These are phyloP conservation scores for Paecilomyces formosus DNA, from an alignment of 2,329 filamentous ascomycete species.

Conservation along the genomic window DNA sequence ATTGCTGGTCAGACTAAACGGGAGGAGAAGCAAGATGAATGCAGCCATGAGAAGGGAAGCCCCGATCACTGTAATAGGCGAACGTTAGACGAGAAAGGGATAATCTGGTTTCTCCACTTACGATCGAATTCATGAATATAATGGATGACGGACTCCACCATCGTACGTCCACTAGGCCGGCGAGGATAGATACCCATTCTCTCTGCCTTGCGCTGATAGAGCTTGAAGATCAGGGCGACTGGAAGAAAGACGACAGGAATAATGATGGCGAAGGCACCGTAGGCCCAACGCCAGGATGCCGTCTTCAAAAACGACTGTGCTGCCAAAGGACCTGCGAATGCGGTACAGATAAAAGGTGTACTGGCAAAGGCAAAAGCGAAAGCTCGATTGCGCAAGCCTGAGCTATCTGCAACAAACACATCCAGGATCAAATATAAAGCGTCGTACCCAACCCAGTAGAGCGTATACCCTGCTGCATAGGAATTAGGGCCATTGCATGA, in stretches of 20 bases:
- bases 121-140: slow-evolving; percentile 55
- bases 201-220: slow-evolving; percentile 50
- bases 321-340: slow-evolving; percentile 45
- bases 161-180: slow-evolving; percentile 34
- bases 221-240: slow-evolving; percentile 44
- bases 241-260: slow-evolving; percentile 48
- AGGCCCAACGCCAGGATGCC: slow-evolving; percentile 53
- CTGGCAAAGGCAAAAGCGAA: slow-evolving; percentile 50
- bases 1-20: slow-evolving; percentile 47
- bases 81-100: slow-evolving; percentile 22
- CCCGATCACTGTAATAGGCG: slow-evolving; percentile 44
- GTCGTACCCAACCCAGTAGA: slow-evolving; percentile 50
- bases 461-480: slow-evolving; percentile 39
- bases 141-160: slow-evolving; percentile 39
- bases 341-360: slow-evolving; percentile 54
- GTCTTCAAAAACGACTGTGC: slow-evolving; percentile 40
- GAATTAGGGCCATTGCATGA: slow-evolving; percentile 50
- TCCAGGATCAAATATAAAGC: slow-evolving; percentile 47
- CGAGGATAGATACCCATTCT: slow-evolving; percentile 43
- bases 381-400: slow-evolving; percentile 49
- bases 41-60: slow-evolving; percentile 51
- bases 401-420: slow-evolving; percentile 55
- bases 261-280: slow-evolving; percentile 52
- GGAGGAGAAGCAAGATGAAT: slow-evolving; percentile 56
- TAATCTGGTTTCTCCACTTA: slow-evolving; percentile 37